These are phyloP conservation scores for Pestalotiopsis sp. DNA, from an alignment of 2,329 filamentous ascomycete species.

Conservation along the genomic window DNA sequence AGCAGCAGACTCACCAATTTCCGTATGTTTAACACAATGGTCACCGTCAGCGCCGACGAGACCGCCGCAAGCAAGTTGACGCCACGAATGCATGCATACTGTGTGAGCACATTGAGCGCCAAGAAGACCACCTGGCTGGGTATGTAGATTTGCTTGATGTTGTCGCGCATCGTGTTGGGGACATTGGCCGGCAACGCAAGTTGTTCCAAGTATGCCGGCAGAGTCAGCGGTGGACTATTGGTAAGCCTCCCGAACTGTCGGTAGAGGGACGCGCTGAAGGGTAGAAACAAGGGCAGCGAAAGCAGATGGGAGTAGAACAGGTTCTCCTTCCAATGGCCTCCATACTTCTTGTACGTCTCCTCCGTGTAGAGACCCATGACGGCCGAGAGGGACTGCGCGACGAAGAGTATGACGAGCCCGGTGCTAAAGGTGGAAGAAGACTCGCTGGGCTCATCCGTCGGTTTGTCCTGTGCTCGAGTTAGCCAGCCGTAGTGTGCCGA, in stretches of 20 bases:
- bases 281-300: conserved; percentile 74
- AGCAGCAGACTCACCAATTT: conserved; percentile 89
- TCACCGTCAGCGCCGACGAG: conserved; percentile 90
- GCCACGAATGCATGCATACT: conserved; percentile 92
- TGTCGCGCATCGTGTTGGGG: conserved; percentile 37
- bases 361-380: conserved; percentile 96
- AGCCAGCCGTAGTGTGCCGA: conserved; percentile 17
- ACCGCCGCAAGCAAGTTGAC: conserved; percentile 91
- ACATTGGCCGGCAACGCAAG: conserved; percentile 32
- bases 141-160: conserved; percentile 41
- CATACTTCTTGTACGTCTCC: conserved; percentile 81
- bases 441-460: conserved; percentile 24
- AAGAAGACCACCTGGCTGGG: conserved; percentile 74
- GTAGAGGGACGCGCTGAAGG: conserved; percentile 65
- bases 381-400: conserved; percentile 87
- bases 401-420: conserved; percentile 79
- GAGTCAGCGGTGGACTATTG: conserved; percentile 59
- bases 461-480: conserved; percentile 25
- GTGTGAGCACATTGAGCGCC: conserved; percentile 78
- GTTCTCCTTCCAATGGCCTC: conserved; percentile 91
- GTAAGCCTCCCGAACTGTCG: conserved; percentile 65
- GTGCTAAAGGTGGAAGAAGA: conserved; percentile 51
- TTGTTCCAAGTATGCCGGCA: conserved; percentile 35
- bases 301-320: conserved; percentile 88
- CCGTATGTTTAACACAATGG: conserved; percentile 91